A percentile compares a stretch with the other conserved stretches of the same genome.
These are phyloP conservation scores for Stephanocyclus meneghinianus DNA, from an alignment of 352 stramenopile species.

Conservation along the genomic window DNA sequence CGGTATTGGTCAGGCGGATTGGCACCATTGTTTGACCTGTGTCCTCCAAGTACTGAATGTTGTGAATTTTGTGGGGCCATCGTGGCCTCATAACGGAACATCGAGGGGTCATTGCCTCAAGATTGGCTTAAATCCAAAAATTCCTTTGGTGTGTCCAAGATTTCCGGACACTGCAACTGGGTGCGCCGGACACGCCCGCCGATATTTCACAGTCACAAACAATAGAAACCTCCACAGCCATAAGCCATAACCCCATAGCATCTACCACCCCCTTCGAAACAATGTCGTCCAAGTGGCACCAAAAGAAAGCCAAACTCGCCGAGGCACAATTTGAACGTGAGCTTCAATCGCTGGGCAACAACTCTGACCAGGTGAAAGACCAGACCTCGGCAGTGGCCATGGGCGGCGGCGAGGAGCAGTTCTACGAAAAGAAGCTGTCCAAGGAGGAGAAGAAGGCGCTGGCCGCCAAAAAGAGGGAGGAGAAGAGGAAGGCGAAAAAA, in stretches of 20 bases:
- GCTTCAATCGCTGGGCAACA: conserved; percentile 33
- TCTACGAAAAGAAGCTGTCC: conserved; percentile 82
- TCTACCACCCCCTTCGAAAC: conserved; percentile 1
- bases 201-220: too few species aligned
- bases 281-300: conserved; percentile 78
- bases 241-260: background rate
- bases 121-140: too few species aligned
- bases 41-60: too few species aligned
- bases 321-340: conserved; percentile 57
- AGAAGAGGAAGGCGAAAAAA: conserved; percentile 66
- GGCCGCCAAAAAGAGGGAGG: conserved; percentile 73
- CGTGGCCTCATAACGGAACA: too few species aligned
- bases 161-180: too few species aligned
- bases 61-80: too few species aligned
- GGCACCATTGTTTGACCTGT: too few species aligned
- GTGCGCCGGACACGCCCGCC: too few species aligned
- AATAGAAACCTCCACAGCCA: too few species aligned
- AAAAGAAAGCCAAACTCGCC: conserved; percentile 77
- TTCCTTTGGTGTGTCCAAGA: too few species aligned
- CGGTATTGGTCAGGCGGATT: too few species aligned
- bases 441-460: conserved; percentile 83
- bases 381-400: conserved; percentile 63
- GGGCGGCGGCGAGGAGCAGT: conserved; percentile 75
- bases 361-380: conserved; percentile 47
- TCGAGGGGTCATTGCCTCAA: too few species aligned